Conservation (phyloP, 2,329 filamentous ascomycete species). For the Nemania sp. region DNA sequence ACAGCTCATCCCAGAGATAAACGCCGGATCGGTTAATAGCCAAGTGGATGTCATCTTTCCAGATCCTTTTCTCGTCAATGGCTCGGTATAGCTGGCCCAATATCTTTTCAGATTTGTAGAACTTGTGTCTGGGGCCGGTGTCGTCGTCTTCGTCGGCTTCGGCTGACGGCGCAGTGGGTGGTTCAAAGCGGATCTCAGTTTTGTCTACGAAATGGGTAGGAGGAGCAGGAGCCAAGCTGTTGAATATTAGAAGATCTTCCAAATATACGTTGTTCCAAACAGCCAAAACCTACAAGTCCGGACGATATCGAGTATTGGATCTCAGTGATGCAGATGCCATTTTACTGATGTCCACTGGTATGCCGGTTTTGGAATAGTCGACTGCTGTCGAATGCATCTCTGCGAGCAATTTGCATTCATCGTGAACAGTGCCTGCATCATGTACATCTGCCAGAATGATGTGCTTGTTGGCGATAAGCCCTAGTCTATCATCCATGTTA, state of each 20-base stretch:
- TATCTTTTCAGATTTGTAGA: conserved; percentile 70
- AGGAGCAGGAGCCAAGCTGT: conserved; percentile 46
- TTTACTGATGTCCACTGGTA: conserved; percentile 55
- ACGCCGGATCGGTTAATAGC: conserved; percentile 33
- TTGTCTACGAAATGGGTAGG: conserved; percentile 51
- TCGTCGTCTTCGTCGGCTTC: conserved; percentile 55
- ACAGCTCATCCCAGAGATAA: conserved; percentile 52
- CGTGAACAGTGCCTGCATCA: conserved; percentile 54
- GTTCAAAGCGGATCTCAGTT: conserved; percentile 48
- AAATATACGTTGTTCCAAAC: neutral
- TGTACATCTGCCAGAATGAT: conserved; percentile 66
- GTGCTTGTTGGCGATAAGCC: conserved; percentile 66
- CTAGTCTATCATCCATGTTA: conserved; percentile 26
- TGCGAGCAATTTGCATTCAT: conserved; percentile 59
- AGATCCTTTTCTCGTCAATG: conserved; percentile 73
- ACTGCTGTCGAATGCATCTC: conserved; percentile 71
- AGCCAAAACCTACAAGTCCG: conserved; percentile 57
- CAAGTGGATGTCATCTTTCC: conserved; percentile 53
- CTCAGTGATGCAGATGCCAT: conserved; percentile 49
- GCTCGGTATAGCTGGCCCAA: conserved; percentile 72
- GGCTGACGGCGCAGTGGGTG: conserved; percentile 34
- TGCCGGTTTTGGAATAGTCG: conserved; percentile 77
- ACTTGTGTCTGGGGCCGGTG: conserved; percentile 52
- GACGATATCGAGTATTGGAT: conserved; percentile 43
- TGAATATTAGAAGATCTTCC: neutral